phyloP scores from a whole-genome alignment of 352 stramenopile genomes.

The Globisporangium solare region DNA sequence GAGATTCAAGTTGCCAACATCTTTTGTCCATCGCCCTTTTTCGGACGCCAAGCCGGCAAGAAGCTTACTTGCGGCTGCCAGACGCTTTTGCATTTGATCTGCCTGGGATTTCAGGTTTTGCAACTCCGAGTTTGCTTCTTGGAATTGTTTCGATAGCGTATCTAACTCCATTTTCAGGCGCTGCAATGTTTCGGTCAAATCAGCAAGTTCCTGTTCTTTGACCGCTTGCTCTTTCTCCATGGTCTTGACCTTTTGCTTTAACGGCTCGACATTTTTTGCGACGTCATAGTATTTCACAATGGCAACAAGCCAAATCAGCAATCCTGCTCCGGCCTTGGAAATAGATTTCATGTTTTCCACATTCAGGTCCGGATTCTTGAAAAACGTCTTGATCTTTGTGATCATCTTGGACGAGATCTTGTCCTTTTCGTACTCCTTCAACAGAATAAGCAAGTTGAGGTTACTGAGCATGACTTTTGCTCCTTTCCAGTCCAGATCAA shows the following conservation, averaged over 20 bases:
- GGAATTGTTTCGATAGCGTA: conserved; percentile 89
- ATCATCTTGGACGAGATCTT: conserved; percentile 96
- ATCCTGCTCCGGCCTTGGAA: conserved; percentile 83
- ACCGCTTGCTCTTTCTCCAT: conserved; percentile 92
- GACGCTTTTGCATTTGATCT: conserved; percentile 93
- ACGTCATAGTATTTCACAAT: conserved; percentile 97
- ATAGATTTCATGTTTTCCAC: conserved; percentile 95
- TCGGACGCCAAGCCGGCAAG: conserved; percentile 90
- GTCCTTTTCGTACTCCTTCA: conserved; percentile 96
- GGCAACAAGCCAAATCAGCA: conserved; percentile 93
- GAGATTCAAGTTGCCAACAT: conserved; percentile 84
- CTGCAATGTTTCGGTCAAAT: conserved; percentile 83
- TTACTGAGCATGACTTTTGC: conserved; percentile 95
- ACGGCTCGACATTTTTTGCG: conserved; percentile 91
- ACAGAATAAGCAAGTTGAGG: conserved; percentile 82
- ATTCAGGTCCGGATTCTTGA: conserved; percentile 92
- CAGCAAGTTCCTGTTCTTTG: conserved; percentile 84
- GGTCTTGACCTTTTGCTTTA: conserved; percentile 89
- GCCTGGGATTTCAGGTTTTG: conserved; percentile 89
- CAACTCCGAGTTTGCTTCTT: conserved; percentile 91
- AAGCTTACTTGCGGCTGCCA: conserved; percentile 90
- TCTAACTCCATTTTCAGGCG: conserved; percentile 86
- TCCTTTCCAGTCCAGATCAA: conserved; percentile 92
- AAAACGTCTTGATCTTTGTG: conserved; percentile 92
- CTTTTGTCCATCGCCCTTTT: conserved; percentile 89